Conservation (phyloP, 345 rosid species). For the Brassica napus region Da-Ae NC_063447.1:28549001-28549500, state of each 20-base stretch:
- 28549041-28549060: conserved; percentile 95
- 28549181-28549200: conserved; percentile 92
- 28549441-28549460: conserved; percentile 7
- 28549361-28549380: conserved; percentile 97
- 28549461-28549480: not conserved
- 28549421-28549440: conserved; percentile 15
- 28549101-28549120: too few relatives aligned
- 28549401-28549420: conserved; percentile 92
- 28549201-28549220: conserved; percentile 94
- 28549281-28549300: not conserved
- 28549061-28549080: conserved; percentile 13
- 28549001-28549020: conserved; percentile 96
- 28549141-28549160: not conserved
- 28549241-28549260: conserved; percentile 48
- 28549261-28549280: conserved; percentile 10
- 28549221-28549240: conserved; percentile 91
- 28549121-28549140: too few relatives aligned
- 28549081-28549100: not conserved
- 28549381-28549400: conserved; percentile 97
- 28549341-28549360: conserved; percentile 90
- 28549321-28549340: conserved; percentile 48
- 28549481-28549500: not conserved
- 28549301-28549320: not conserved
- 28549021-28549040: conserved; percentile 74
- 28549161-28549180: conserved; percentile 52